Evolutionary conservation across 1,284 basidiomycete species (phyloP).

Genomic region (Pseudozyma sp.): DNA sequence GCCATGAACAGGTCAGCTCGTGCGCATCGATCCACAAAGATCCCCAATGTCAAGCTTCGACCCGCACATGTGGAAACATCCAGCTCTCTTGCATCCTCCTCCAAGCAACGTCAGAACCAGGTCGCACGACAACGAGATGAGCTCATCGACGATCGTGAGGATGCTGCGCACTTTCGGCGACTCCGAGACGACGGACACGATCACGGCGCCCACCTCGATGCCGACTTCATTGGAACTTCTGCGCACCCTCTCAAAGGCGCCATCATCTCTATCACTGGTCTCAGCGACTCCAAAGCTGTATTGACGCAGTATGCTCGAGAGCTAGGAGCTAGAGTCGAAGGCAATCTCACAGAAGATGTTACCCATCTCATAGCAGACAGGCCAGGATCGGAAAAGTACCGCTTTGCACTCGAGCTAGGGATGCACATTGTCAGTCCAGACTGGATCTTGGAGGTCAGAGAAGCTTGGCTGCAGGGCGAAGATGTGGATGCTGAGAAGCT

Average conservation of each 20-base stretch:
- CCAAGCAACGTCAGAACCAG: constrained; percentile 21
- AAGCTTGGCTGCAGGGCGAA: constrained; percentile 80
- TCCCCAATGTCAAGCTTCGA: constrained; percentile 65
- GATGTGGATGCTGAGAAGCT: constrained; percentile 78
- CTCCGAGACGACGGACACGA: constrained; percentile 64
- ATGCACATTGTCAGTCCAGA: constrained; percentile 79
- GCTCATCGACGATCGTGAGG: constrained; percentile 52
- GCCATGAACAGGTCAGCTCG: constrained; percentile 55
- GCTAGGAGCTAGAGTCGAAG: constrained; percentile 77
- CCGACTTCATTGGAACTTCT: constrained; percentile 57
- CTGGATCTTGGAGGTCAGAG: constrained; percentile 78
- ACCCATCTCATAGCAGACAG: constrained; percentile 80
- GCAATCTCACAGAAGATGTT: constrained; percentile 80
- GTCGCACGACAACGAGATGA: constrained; percentile 17
- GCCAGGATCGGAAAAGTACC: constrained; percentile 82
- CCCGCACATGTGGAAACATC: constrained; percentile 34
- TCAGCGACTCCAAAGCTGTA: constrained; percentile 75
- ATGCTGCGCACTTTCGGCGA: constrained; percentile 55
- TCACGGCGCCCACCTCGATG: constrained; percentile 55
- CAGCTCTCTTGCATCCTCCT: constrained; percentile 6
- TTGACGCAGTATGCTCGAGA: constrained; percentile 80
- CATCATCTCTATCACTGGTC: constrained; percentile 79
- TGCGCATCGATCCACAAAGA: constrained; percentile 64
- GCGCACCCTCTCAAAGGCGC: constrained; percentile 76
- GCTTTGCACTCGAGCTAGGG: constrained; percentile 80